Evolutionary conservation across 495 filamentous ascomycete genomes (phyloP).

Genomic region (Neurospora sp.): DNA sequence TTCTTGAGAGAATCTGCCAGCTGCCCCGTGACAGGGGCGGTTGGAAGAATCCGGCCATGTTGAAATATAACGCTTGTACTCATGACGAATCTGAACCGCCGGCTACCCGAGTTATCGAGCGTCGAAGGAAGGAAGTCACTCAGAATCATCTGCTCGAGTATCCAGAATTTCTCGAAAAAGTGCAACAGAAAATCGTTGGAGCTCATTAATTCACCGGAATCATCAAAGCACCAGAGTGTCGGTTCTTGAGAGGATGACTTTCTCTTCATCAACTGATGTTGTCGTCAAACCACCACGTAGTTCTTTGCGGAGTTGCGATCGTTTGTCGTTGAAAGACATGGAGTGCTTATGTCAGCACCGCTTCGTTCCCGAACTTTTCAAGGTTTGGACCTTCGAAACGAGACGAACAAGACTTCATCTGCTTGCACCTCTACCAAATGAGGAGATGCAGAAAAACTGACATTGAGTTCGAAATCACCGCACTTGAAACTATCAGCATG

Average conservation of each 20-base stretch:
- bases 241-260: background rate
- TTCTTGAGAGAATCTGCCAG: background rate
- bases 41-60: background rate
- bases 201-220: background rate
- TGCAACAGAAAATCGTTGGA: background rate
- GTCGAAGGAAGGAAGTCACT: background rate
- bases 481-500: too few relatives aligned
- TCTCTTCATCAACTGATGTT: background rate
- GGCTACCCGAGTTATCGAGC: background rate
- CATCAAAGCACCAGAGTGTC: background rate
- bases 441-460: too few relatives aligned
- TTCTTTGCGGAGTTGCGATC: background rate
- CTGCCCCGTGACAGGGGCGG: background rate
- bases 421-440: too few relatives aligned
- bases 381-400: too few relatives aligned
- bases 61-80: background rate
- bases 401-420: too few relatives aligned
- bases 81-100: background rate
- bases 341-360: constrained; percentile 3
- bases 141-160: background rate
- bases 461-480: too few relatives aligned
- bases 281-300: background rate
- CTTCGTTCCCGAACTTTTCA: background rate
- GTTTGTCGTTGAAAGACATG: constrained; percentile 2
- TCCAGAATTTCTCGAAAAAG: background rate